Percentiles rank a stretch among this genome's conserved stretches.
Conservation (phyloP, 1,284 basidiomycete genomes). For the Ceratobasidium theobromae region DNA sequence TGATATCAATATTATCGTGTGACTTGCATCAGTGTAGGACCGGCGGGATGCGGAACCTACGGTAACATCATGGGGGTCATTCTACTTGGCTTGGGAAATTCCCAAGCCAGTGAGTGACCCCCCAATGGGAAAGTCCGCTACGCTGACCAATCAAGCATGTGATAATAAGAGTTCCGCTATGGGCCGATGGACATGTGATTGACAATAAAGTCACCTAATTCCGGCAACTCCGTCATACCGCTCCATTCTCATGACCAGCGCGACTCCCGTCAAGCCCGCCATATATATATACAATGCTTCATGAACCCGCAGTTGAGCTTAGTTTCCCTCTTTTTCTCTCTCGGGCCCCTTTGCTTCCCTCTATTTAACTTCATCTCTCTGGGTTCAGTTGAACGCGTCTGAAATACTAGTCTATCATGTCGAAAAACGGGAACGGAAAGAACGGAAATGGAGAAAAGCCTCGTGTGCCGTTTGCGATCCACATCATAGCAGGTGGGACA, state of each 20-base stretch:
- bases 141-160: constrained; percentile 18
- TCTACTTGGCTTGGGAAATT: neutral
- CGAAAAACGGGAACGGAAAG: constrained; percentile 29
- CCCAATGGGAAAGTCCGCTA: neutral
- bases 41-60: no score
- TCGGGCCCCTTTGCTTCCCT: neutral
- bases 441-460: constrained; percentile 38
- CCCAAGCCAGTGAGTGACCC: neutral
- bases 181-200: constrained; percentile 20
- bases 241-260: constrained; percentile 27
- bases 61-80: no score
- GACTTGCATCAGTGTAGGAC: no score
- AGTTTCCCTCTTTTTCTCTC: neutral
- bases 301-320: neutral
- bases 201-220: no score
- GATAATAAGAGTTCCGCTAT: constrained; percentile 11
- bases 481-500: constrained; percentile 88
- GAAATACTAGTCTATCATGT: no score
- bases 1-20: no score
- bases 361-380: neutral
- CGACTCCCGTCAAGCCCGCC: constrained; percentile 16
- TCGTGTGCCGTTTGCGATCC: constrained; percentile 71
- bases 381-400: neutral
- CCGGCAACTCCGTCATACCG: constrained; percentile 7
- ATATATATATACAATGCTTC: neutral